Evolutionary conservation across 352 stramenopile genomes (phyloP), one percentile per base, ranked within the genome.

Genomic region (Globisporangium canariense): DNA sequence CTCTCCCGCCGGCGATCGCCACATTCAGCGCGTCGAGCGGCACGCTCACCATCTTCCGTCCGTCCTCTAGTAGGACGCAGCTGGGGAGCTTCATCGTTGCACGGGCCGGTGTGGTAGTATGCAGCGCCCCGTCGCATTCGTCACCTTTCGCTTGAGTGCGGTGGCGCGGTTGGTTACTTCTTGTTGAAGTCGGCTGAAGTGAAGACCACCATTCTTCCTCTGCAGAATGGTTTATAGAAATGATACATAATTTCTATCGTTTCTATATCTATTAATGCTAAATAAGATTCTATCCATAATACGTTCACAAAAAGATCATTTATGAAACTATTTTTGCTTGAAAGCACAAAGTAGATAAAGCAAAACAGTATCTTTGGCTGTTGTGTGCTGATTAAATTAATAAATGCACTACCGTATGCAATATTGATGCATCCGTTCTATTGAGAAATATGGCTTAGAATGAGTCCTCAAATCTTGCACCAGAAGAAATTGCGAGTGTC

Each of bases 11-110:
- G 3, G 66, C 32, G 50, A 90, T 66, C 5, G 64, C 77, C 16
- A 64, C 70, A 22, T 70, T 68, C 2, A 88, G 67, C 46, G 75
- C 78, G 5, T 50, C 60, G 8, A 76, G 63, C 1, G 80, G 78
- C 46, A 88, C 80, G 13, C 67, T 70, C 46, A 85, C 69, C 67
- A 87, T 74, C 47, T 73, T 25, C 22, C 56, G 55, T 13, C 54
- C 61, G 10, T 46, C 61, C 3, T 58, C 53, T 14, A 57, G 40
- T n/a, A 46, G 20, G 9, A 43, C 43, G 25, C 5, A 55, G 61
- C 34, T 20, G 1, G 53, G 61, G 22, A 67, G 61, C 53, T 41
- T 58, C 51, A 38, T 57, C 51, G 20, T 57, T 20, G 13, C 2
- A 46, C 13, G 40, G 13, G 14, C 5, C 1, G 14, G 40, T 46